Evolutionary conservation across 1,139 yeast species (phyloP).

Genomic region (Keqinozyma sinolaborantium): DNA sequence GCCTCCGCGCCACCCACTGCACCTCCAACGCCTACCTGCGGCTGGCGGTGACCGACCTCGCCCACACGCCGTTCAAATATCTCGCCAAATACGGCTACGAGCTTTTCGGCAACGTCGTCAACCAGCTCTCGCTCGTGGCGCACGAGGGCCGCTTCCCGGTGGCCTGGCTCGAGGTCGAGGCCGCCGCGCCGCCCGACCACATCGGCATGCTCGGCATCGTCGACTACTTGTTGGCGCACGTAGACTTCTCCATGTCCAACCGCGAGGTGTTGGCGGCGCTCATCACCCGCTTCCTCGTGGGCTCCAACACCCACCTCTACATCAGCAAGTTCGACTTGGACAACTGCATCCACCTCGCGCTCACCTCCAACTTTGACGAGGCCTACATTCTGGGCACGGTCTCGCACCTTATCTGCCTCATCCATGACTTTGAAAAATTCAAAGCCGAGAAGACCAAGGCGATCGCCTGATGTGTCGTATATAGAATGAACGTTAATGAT

Average conservation of each 20-base stretch:
- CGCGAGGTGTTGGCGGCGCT: not conserved
- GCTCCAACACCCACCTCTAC: not conserved
- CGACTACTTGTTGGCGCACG: not conserved
- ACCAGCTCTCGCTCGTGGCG: not conserved
- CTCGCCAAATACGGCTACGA: not conserved
- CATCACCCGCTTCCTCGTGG: not conserved
- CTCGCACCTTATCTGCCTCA: not conserved
- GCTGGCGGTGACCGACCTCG: not conserved
- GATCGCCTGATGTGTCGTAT: not conserved
- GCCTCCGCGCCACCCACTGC: not conserved
- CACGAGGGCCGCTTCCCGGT: not conserved
- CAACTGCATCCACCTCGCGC: not conserved
- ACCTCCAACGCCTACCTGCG: not conserved
- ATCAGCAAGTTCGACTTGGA: not conserved
- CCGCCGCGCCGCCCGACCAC: not conserved
- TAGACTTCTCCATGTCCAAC: not conserved
- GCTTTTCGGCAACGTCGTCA: not conserved
- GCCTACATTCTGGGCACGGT: not conserved
- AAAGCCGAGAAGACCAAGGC: not conserved
- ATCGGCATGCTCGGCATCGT: not conserved
- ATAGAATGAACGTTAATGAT: not conserved
- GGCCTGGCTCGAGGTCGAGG: not conserved
- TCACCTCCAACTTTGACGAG: not conserved
- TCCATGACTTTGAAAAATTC: not conserved
- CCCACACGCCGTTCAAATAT: not conserved